Conservation (phyloP, 305 asterid species). For the Fraxinus nigra region DNA sequence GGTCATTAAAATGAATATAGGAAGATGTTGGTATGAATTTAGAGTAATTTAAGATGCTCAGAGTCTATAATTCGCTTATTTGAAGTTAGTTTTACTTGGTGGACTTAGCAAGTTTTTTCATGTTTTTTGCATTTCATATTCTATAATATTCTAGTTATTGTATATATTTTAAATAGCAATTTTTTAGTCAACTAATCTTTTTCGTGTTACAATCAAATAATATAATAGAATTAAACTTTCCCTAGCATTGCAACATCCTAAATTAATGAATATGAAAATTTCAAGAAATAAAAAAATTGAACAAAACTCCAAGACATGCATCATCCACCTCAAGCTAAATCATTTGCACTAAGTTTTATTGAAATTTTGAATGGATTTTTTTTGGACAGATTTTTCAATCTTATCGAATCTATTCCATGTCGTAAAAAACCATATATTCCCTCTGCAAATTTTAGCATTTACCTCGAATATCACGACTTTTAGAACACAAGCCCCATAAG, state of each 20-base stretch:
- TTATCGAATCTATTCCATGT: conserved; percentile 63
- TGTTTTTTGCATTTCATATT: background rate
- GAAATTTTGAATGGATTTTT: conserved; percentile 24
- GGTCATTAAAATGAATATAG: background rate
- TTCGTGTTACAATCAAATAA: background rate
- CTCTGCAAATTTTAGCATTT: conserved; percentile 39
- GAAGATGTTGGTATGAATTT: background rate
- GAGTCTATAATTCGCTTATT: background rate
- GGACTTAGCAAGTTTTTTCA: background rate
- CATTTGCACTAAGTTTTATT: conserved; percentile 46
- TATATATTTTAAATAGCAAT: background rate
- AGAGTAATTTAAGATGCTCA: background rate
- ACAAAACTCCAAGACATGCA: background rate
- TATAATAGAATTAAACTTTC: background rate
- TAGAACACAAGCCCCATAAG: conserved; percentile 64
- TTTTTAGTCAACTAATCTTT: background rate
- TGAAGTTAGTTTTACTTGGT: background rate
- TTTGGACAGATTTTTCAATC: conserved; percentile 47
- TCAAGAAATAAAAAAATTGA: background rate
- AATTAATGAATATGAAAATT: background rate
- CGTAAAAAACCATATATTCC: conserved; percentile 56
- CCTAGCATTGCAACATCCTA: background rate
- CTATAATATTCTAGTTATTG: background rate
- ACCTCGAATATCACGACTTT: background rate
- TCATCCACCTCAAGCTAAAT: conserved; percentile 13